A percentile compares a stretch with the other conserved stretches of the same genome.
These are phyloP conservation scores for Petunia axillaris DNA, from an alignment of 257 asterid species.

Conservation along the genomic window DNA sequence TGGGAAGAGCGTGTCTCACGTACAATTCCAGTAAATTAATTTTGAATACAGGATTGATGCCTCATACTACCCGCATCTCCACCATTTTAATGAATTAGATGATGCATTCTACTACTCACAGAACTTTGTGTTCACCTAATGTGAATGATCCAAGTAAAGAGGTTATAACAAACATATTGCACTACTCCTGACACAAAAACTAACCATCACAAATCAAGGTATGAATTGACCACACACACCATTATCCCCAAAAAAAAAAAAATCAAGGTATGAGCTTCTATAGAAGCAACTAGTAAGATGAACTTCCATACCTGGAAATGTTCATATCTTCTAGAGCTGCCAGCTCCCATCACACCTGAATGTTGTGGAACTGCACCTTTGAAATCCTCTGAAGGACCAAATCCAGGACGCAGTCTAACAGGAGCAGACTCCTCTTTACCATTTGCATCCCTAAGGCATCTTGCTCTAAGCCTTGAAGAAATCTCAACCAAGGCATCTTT, in stretches of 20 bases:
- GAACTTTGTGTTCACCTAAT: background rate
- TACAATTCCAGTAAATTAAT: constrained; percentile 13
- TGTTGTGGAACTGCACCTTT: constrained; percentile 43
- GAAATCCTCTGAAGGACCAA: constrained; percentile 46
- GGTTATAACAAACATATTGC: constrained; percentile 1
- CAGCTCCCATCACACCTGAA: constrained; percentile 42
- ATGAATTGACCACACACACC: background rate
- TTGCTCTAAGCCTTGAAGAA: constrained; percentile 69
- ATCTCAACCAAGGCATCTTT: constrained; percentile 84
- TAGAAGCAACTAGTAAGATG: constrained; percentile 12
- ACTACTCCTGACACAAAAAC: constrained; percentile 1
- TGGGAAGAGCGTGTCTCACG: background rate
- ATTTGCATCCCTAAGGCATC: constrained; percentile 66
- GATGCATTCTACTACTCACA: constrained; percentile 5
- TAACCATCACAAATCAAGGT: constrained; percentile 10
- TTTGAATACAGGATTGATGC: constrained; percentile 13
- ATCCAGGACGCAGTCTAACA: constrained; percentile 52
- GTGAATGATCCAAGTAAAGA: constrained; percentile 3
- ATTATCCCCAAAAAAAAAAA: background rate
- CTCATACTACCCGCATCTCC: constrained; percentile 9
- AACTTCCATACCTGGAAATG: constrained; percentile 45
- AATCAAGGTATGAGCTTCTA: constrained; percentile 12
- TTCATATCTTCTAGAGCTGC: constrained; percentile 63
- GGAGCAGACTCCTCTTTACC: constrained; percentile 54
- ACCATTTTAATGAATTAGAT: constrained; percentile 12